Evolutionary conservation across 345 rosid species (phyloP).

Genomic region (Stellera chamaejasme): DNA sequence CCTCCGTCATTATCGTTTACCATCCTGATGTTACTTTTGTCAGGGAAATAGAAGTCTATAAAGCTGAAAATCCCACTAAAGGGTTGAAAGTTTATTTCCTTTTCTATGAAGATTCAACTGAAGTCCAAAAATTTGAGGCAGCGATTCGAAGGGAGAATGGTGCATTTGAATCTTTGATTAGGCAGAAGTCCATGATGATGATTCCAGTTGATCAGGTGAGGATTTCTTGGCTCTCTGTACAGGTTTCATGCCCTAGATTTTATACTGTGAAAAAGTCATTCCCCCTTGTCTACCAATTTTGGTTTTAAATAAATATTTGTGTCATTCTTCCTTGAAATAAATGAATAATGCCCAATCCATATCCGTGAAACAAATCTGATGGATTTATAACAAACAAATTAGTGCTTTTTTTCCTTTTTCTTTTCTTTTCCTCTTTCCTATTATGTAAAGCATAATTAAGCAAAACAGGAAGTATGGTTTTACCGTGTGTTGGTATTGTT

Average conservation of each 20-base stretch:
- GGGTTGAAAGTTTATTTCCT: conserved; percentile 82
- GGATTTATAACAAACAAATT: too few relatives aligned
- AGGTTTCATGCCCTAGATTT: background rate
- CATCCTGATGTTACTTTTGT: conserved; percentile 88
- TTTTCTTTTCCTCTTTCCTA: too few relatives aligned
- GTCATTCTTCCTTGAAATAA: background rate
- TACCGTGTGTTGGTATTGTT: too few relatives aligned
- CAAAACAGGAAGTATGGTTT: too few relatives aligned
- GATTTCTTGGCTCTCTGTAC: conserved; percentile 2
- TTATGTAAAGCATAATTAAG: too few relatives aligned
- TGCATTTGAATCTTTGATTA: conserved; percentile 91
- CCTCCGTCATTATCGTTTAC: conserved; percentile 76
- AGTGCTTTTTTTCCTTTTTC: too few relatives aligned
- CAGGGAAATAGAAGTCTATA: conserved; percentile 87
- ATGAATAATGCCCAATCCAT: background rate
- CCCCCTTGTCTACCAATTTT: too few relatives aligned
- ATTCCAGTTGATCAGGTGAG: conserved; percentile 90
- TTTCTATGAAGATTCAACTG: conserved; percentile 89
- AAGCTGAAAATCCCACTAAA: conserved; percentile 78
- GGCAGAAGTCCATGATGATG: conserved; percentile 96
- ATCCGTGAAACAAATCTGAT: too few relatives aligned
- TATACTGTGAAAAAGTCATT: too few relatives aligned
- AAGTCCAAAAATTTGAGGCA: conserved; percentile 93
- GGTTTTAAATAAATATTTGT: too few relatives aligned
- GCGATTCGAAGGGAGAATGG: conserved; percentile 87